Evolutionary conservation across 305 asterid genomes (phyloP), one percentile per base, ranked within the genome.

Genomic region (Fraxinus latifolia): DNA sequence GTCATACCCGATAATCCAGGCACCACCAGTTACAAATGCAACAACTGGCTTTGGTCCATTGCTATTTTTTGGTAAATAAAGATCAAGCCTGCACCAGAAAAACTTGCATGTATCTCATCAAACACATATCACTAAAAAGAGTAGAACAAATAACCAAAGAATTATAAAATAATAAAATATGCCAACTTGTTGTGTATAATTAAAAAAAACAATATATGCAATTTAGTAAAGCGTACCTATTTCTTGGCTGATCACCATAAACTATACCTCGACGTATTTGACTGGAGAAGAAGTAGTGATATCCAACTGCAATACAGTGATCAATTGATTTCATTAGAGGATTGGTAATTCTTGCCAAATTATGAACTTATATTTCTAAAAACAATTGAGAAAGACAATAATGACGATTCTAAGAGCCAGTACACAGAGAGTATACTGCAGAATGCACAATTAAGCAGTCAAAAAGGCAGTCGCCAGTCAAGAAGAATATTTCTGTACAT

Each of bases 1-100:
- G 25, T 82, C 91, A 76, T 90, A 96, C 99, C 98, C 99, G 80
- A 96, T 91, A 76, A 94, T 88, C 98, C 99, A 94, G 75, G 99
- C 99, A 89, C 99, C 99, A 83, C 99, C 99, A 32, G 97, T 96
- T 80, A 96, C 84, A 80, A 96, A 96, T 86, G 98, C 98, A 85
- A 96, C 90, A 77, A 96, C 98, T 82, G 99, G 99, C 90, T 93
- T 96, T 50, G 95, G 92, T 62, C 92, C 94, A 6, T 90, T 88
- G 21, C 81, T 82, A 77, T 91, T 82, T 88, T 84, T 88, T 0
- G 99, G 98, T 29, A 96, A 80, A 90, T 96, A 96, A 32, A 96
- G 87, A 91, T 95, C 98, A 76, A 95, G 93, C 89, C 98, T 95
- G 91, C 80, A 42, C 31, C 79, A 77, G 36, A 83, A 78, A 36